Evolutionary conservation across 495 filamentous ascomycete species (phyloP), one percentile per base, ranked within the genome.

Genomic region (Xylaria acuta): DNA sequence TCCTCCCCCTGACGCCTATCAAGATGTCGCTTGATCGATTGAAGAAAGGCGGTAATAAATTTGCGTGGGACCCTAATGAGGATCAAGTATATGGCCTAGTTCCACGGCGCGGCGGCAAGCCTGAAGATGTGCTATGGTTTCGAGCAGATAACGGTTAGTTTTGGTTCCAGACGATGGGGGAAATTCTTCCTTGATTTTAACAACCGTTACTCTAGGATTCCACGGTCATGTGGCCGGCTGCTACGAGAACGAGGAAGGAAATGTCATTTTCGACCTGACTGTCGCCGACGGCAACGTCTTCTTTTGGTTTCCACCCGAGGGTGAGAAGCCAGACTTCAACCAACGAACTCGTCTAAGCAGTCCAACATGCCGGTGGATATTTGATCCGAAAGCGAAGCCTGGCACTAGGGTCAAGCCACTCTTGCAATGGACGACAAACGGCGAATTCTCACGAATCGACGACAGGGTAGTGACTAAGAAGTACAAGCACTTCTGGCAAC

Each of bases 381-480:
- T 88, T 67, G 83, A 89, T 75, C 86, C 86, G 34, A 78, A 80
- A 32, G 75, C 82, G 5, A 77, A 78, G 41, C 79, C 82, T 2
- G 78, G 84, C 27, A 78, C 78, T 22, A 76, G 82, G 1, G 76
- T 84, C 14, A 73, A 67, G 47, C 77, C 83, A 20, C 66, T 78
- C 1, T 0, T 80, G 27, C 67, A 82, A 9, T 86, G 86, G 75
- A 75, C 77, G 3, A 83, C 83, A 7, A 86, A 82, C 64, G 86
- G 87, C 27, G 88, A 90, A 75, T 90, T 90, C 82, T 87, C 85
- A 9, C 83, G 88, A 30, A 88, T 90, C 70, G 88, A 90, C 73
- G 88, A 90, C 69, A 84, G 88, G 1, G 84, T 82, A 51, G 79
- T 85, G 4, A 86, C 84, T 22, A 84, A 84, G 68, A 77, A 77